Evolutionary conservation across 1,284 basidiomycete genomes (phyloP), one percentile per base, ranked within the genome.

Genomic region (Cryptococcus floricola): DNA sequence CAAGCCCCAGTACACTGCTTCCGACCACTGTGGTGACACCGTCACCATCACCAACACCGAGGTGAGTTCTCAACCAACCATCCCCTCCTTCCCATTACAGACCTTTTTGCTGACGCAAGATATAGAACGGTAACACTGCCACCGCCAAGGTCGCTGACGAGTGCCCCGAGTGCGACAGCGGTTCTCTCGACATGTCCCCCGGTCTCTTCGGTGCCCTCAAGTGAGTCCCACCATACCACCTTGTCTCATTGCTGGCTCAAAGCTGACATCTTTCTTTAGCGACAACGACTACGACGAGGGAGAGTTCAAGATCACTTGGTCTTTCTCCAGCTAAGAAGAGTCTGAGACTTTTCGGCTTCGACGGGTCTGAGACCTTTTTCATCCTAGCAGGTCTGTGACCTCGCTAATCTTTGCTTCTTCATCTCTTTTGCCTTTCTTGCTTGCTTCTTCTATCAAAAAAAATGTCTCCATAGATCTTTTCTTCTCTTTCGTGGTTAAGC

Each of bases 1-100:
- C 68, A 18, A 25, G 18, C 39, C 53, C 45, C 27, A 52, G 25
- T 66, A 61, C 25, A 23, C n/a, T 34, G 31, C 3, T 34, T 34
- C 31, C 10, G 31, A 34, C 14, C 80, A 86, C 62, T 94, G 91
- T 68, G 62, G 64, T 57, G 77, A 81, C 69, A 70, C 79, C 52
- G 82, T 93, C 63, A 63, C 72, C 60, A 84, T 94, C 71, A 87
- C 80, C 63, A 87, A 88, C 79, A 61, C 63, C 28, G 63, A 73
- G 44, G 41, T 51, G n/a, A 51, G 49, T 51, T 19, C 19, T 19
- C 19, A 1, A 19, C 19, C 19, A 23, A 3, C 14, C 19, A 9
- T 34, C 31, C 13, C 25, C 5, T 28, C 4, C 9, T 2, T 48
- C n/a, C 6, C 7, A 13, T 16, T 28, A n/a, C 6, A 42, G 39